Evolutionary conservation across 2,329 filamentous ascomycete species (phyloP), one percentile per base, ranked within the genome.

Genomic region (Colletotrichum horii): DNA sequence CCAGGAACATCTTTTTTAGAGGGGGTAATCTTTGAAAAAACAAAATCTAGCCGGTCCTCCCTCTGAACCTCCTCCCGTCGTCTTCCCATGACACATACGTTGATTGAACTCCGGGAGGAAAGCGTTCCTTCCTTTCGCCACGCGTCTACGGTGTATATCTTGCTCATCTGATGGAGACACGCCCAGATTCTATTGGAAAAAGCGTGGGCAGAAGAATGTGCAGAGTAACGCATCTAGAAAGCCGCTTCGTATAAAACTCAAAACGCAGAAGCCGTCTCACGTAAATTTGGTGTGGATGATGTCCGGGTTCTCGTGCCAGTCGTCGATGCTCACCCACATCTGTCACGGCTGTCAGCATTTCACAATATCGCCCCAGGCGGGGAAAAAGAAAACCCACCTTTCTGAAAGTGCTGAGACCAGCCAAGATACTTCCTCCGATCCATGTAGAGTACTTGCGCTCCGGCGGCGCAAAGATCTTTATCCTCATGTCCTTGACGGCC

Each of bases 281-380:
- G 95, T 96, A 85, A 98, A 98, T 87, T 98, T 98, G 82, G 95
- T 97, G 87, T 98, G 96, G 83, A 99, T 98, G 81, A 99, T 97
- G 83, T 99, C 96, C 22, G 97, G 97, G 83, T 99, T 98, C 90
- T 99, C 97, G 84, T 99, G 97, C 97, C 97, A 99, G 89, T 99
- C 97, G 83, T 98, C 97, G 83, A 98, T 96, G 86, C 96, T 98
- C 82, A 99, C 97, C 96, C 97, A 98, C 97, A 99, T 99, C 96
- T 98, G 83, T 34, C 16, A 28, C 8, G 12, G 19, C 12, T 60
- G 61, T 76, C 32, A 69, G 38, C 55, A 67, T 43, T 14, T 6
- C 2, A 11, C n/a, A 3, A 1, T 12, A 16, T 28, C 3, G 6
- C 7, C 19, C 19, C 30, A 3, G 4, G 30, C 19, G 12, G 7